Evolutionary conservation across 768 basidiomycete species (phyloP), one percentile per base, ranked within the genome.

Genomic region (Mycena rebaudengoi): DNA sequence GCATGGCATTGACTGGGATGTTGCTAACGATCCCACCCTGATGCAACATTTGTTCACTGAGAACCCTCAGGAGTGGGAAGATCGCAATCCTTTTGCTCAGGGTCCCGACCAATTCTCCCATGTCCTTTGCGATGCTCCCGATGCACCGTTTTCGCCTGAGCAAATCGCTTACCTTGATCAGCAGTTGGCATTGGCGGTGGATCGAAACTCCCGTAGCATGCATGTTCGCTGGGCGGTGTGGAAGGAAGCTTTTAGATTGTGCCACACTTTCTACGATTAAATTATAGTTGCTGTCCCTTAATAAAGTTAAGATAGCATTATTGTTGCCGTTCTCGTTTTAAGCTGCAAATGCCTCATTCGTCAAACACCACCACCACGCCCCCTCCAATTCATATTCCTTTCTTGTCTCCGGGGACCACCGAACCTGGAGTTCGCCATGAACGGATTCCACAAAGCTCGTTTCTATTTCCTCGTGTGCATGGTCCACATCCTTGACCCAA

Each of bases 1-100:
- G 3, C 68, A 65, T 35, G 66, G 69, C 2, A 56, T 56, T 4
- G 54, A 56, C 23, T 56, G 54, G 54, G 54, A 44, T 4, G 43
- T 35, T 2, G 43, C 32, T 3, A 30, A 44, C n/a, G 41, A 55
- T 32, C 20, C 40, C 1, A 4, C 10, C 4, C 41, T 55, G 18
- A 55, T 55, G 54, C 26, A 13, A 2, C 54, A 55, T 25, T 43
- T 40, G 13, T 30, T 55, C 14, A 7, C 26, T n/a, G n/a, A 55
- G 40, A 55, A 55, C 16, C 54, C 54, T 1, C 41, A 55, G 29
- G 54, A 55, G 18, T 55, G 54, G 54, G 54, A n/a, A 3, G 54
- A 55, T 4, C 40, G 21, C 2, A 55, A 55, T 16, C 54, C 54
- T 3, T 44, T 55, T 43, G 28, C 54, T 4, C 30, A 40, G 1